Evolutionary conservation across 2,329 filamentous ascomycete species (phyloP).

Genomic region (Myriosclerotinia duriaeana): DNA sequence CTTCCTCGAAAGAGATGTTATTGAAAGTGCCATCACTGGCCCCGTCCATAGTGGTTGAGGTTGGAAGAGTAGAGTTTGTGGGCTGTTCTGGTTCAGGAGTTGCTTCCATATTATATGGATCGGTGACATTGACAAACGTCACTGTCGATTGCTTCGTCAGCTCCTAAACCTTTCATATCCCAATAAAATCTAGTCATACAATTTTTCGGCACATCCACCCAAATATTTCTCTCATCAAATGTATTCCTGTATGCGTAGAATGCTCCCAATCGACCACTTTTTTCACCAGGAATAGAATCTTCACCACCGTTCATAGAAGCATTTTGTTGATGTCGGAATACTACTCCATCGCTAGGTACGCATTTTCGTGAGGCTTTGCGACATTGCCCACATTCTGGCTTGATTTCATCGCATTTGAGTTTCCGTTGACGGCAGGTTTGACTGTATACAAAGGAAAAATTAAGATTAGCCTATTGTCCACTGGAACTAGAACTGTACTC

Average conservation of each 20-base stretch:
- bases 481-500: neutral
- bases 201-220: conserved; percentile 61
- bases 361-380: conserved; percentile 58
- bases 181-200: conserved; percentile 42
- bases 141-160: conserved; percentile 43
- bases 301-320: conserved; percentile 61
- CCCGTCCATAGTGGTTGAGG: conserved; percentile 29
- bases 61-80: conserved; percentile 25
- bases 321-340: conserved; percentile 69
- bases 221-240: conserved; percentile 59
- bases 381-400: conserved; percentile 61
- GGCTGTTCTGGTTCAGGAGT: conserved; percentile 41
- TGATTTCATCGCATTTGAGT: conserved; percentile 64
- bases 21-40: conserved; percentile 32
- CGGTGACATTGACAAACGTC: conserved; percentile 61
- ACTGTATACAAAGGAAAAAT: conserved; percentile 36
- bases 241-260: conserved; percentile 68
- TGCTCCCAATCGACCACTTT: conserved; percentile 49
- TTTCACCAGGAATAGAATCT: conserved; percentile 40
- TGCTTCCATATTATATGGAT: conserved; percentile 57
- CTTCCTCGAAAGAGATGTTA: conserved; percentile 40
- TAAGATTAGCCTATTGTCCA: conserved; percentile 20
- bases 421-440: conserved; percentile 60
- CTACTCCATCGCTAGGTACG: conserved; percentile 59
- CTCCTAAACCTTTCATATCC: conserved; percentile 9